These are phyloP conservation scores for Serendipita vermifera DNA, from an alignment of 768 basidiomycete genomes.

Conservation along the genomic window DNA sequence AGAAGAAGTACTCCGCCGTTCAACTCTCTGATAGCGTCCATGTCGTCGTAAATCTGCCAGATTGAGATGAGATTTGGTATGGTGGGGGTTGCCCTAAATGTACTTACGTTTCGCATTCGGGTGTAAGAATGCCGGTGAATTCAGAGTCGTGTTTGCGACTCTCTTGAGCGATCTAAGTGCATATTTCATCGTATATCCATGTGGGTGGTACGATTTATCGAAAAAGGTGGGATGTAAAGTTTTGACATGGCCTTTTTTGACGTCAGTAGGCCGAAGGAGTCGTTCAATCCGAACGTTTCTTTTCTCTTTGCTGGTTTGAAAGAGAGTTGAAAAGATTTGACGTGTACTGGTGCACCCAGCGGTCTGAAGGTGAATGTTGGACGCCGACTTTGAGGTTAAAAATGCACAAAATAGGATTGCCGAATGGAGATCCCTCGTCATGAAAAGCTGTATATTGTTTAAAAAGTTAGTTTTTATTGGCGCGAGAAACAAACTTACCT, in stretches of 20 bases:
- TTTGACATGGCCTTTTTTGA: not conserved
- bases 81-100: too few species aligned
- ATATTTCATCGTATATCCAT: not conserved
- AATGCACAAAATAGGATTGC: not conserved
- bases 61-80: too few species aligned
- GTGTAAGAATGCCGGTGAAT: not conserved
- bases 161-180: not conserved
- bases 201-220: not conserved
- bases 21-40: too few species aligned
- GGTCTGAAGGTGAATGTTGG: not conserved
- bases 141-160: not conserved
- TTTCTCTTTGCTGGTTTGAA: conserved; percentile 9
- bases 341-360: not conserved
- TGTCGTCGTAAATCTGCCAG: too few species aligned
- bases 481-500: too few species aligned
- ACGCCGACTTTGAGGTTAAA: not conserved
- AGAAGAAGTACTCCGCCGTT: too few species aligned
- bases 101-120: not conserved
- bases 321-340: not conserved
- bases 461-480: too few species aligned
- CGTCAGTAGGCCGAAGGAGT: not conserved
- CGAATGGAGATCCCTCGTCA: conserved; percentile 8
- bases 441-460: not conserved
- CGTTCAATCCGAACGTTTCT: not conserved
- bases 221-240: not conserved